A percentile compares a stretch with the other conserved stretches of the same genome.
Conservation (phyloP, 805 yeast genomes). For the Starmerella tilneyi region DNA sequence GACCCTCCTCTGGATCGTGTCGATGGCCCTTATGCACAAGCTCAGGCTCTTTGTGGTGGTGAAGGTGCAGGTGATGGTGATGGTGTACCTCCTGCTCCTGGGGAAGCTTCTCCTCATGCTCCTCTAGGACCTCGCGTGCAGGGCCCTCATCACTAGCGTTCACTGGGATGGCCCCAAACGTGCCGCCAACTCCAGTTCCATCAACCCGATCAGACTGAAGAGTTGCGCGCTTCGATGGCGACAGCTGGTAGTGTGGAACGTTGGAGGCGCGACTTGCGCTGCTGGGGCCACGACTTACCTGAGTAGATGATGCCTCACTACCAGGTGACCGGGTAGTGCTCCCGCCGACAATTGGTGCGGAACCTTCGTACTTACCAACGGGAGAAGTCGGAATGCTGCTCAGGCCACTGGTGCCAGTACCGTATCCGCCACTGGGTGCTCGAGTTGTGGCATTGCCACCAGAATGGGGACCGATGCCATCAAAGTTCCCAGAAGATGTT, state of each 20-base stretch:
- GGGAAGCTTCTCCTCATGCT: constrained; percentile 5
- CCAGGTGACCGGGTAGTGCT: too few relatives aligned
- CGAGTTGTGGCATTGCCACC: too few relatives aligned
- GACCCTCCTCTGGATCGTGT: constrained; percentile 17
- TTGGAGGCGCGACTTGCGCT: too few relatives aligned
- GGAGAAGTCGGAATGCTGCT: too few relatives aligned
- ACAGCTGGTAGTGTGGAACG: constrained; percentile 14
- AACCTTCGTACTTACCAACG: too few relatives aligned
- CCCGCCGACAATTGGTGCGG: too few relatives aligned
- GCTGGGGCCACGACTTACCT: too few relatives aligned
- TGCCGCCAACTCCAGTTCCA: constrained; percentile 15
- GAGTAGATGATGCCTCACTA: too few relatives aligned
- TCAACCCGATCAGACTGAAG: constrained; percentile 13
- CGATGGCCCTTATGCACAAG: constrained; percentile 16
- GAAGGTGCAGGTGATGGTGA: constrained; percentile 1
- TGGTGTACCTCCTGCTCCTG: constrained; percentile 12
- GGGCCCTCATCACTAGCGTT: constrained; percentile 3
- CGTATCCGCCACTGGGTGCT: too few relatives aligned
- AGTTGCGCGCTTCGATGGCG: constrained; percentile 15
- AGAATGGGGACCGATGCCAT: too few relatives aligned
- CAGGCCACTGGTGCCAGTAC: too few relatives aligned
- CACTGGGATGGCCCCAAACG: constrained; percentile 19
- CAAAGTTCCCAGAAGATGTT: too few relatives aligned
- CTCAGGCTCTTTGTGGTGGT: constrained; percentile 8
- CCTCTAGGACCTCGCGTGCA: constrained; percentile 4